phyloP scores from a whole-genome alignment of 2,329 filamentous ascomycete species.

The Emergomyces pasteurianus region DNA sequence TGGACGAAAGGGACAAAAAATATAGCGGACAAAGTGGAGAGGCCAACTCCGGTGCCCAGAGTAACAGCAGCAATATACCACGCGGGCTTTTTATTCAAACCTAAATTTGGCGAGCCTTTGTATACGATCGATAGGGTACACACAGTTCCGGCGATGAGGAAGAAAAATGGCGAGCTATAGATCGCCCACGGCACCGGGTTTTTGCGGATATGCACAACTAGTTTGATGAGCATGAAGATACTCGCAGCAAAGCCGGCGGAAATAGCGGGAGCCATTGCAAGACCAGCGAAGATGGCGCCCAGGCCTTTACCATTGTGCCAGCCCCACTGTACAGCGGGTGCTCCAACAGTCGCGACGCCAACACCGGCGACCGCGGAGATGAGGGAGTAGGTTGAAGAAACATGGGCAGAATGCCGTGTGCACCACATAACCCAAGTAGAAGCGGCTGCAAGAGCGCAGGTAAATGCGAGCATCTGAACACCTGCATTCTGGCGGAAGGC shows the following conservation, averaged over 20 bases:
- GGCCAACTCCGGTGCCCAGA: conserved; percentile 49
- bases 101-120: conserved; percentile 62
- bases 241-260: conserved; percentile 51
- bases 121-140: conserved; percentile 69
- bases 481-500: conserved; percentile 51
- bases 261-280: conserved; percentile 59
- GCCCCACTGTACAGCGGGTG: conserved; percentile 52
- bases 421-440: conserved; percentile 72
- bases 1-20: conserved; percentile 66
- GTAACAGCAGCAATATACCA: conserved; percentile 58
- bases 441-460: conserved; percentile 52
- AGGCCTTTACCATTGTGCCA: conserved; percentile 58
- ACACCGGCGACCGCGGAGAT: conserved; percentile 58
- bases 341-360: conserved; percentile 55
- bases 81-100: conserved; percentile 49
- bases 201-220: conserved; percentile 57
- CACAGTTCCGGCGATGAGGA: conserved; percentile 61
- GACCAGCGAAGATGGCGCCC: conserved; percentile 59
- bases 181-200: conserved; percentile 63
- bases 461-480: conserved; percentile 57
- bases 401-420: conserved; percentile 59
- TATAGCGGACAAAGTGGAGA: conserved; percentile 47
- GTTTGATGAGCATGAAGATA: conserved; percentile 64
- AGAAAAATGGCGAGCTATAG: conserved; percentile 62
- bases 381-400: conserved; percentile 61